phyloP scores from a whole-genome alignment of 805 yeast species.

The Cyberlindnera petersonii region DNA sequence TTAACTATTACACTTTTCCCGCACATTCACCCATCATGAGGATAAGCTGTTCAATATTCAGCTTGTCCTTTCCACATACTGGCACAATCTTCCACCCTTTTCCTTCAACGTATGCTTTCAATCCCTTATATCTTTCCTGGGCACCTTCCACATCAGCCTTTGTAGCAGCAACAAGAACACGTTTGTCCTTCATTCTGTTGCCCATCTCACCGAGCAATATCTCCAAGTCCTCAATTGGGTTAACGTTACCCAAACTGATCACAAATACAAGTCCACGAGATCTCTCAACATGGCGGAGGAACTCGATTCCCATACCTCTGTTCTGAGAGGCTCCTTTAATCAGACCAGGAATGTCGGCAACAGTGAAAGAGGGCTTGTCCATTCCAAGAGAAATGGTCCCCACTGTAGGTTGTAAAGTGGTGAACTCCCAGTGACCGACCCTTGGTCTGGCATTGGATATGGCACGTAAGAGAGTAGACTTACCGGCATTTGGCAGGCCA shows the following conservation, averaged over 20 bases:
- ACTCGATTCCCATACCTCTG: conserved; percentile 91
- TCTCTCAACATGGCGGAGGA: conserved; percentile 87
- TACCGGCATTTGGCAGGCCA: conserved; percentile 96
- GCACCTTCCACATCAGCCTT: conserved; percentile 77
- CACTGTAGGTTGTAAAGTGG: conserved; percentile 86
- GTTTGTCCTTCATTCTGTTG: conserved; percentile 54
- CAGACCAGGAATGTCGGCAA: conserved; percentile 97
- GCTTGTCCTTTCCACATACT: conserved; percentile 71
- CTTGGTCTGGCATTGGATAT: conserved; percentile 86
- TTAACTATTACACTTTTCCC: conserved; percentile 18
- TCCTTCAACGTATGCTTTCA: conserved; percentile 43
- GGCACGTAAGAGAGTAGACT: conserved; percentile 81
- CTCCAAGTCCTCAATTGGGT: conserved; percentile 65
- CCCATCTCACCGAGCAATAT: conserved; percentile 72
- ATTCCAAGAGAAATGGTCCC: conserved; percentile 77
- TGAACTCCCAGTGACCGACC: conserved; percentile 96
- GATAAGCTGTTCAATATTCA: conserved; percentile 69
- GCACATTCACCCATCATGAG: conserved; percentile 61
- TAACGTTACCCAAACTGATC: conserved; percentile 61
- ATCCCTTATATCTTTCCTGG: conserved; percentile 40
- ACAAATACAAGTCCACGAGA: conserved; percentile 89
- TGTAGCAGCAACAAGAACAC: conserved; percentile 79
- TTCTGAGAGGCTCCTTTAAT: conserved; percentile 82
- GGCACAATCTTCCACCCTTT: conserved; percentile 72
- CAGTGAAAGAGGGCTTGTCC: conserved; percentile 68